Evolutionary conservation across 768 basidiomycete species (phyloP).

Genomic region (Podaxis sp.): DNA sequence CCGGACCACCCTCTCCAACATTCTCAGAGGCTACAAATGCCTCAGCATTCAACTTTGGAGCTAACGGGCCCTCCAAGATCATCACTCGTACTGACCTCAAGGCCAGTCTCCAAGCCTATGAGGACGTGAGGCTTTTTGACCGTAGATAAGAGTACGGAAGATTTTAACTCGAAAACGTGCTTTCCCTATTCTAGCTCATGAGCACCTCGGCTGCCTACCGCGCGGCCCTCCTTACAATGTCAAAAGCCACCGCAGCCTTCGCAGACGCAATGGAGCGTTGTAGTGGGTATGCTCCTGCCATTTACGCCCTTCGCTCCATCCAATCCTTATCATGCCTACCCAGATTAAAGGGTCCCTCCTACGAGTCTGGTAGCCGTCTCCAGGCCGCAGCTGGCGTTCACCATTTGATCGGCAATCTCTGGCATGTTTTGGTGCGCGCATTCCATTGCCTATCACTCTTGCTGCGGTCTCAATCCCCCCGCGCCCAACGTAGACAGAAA

Average conservation of each 20-base stretch:
- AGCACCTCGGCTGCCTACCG: slow-evolving; percentile 77
- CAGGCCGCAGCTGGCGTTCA: slow-evolving; percentile 88
- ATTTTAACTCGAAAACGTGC: not conserved
- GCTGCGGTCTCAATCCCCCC: slow-evolving; percentile 4
- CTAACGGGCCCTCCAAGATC: slow-evolving; percentile 74
- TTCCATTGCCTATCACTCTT: slow-evolving; percentile 18
- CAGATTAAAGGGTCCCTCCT: slow-evolving; percentile 77
- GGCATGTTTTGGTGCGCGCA: slow-evolving; percentile 77
- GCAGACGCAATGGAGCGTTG: slow-evolving; percentile 87
- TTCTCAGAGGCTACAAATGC: slow-evolving; percentile 80
- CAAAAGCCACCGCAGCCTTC: slow-evolving; percentile 79
- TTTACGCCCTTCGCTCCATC: not conserved
- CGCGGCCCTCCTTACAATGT: slow-evolving; percentile 75
- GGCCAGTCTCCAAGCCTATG: slow-evolving; percentile 75
- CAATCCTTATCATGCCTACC: slow-evolving; percentile 2
- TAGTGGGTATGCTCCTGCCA: slow-evolving; percentile 57
- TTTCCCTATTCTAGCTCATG: slow-evolving; percentile 57
- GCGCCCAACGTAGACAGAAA: slow-evolving; percentile 61
- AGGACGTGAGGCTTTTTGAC: slow-evolving; percentile 52
- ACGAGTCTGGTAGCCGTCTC: slow-evolving; percentile 78
- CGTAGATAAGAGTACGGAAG: not conserved
- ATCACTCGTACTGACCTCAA: slow-evolving; percentile 81
- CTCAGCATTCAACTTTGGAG: slow-evolving; percentile 76
- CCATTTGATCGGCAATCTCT: slow-evolving; percentile 90
- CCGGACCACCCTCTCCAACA: slow-evolving; percentile 76